Evolutionary conservation across 345 rosid species (phyloP).

Genomic region (Lepidium sativum): DNA sequence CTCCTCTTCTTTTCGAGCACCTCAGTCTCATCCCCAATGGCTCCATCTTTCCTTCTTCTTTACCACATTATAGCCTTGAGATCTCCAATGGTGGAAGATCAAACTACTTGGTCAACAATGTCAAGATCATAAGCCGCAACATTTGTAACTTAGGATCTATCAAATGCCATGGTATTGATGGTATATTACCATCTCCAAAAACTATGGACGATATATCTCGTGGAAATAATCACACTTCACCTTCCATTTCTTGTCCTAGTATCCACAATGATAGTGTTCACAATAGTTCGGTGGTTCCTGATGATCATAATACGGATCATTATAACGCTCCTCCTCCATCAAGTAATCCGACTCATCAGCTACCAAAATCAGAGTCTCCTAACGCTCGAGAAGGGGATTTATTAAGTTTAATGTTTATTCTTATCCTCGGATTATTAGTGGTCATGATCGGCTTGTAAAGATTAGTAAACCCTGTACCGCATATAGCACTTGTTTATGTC

Average conservation of each 20-base stretch:
- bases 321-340: conserved; percentile 12
- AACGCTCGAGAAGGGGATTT: neutral
- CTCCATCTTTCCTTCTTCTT: conserved; percentile 45
- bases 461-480: neutral
- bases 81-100: conserved; percentile 47
- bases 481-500: neutral
- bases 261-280: conserved; percentile 6
- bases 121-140: conserved; percentile 47
- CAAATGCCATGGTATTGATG: conserved; percentile 71
- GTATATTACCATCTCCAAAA: conserved; percentile 27
- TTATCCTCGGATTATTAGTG: neutral
- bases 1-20: conserved; percentile 57
- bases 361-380: conserved; percentile 20
- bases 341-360: neutral
- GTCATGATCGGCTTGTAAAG: neutral
- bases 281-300: neutral
- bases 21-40: conserved; percentile 52
- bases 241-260: conserved; percentile 30
- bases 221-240: conserved; percentile 11
- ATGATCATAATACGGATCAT: neutral
- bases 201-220: conserved; percentile 4
- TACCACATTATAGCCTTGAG: conserved; percentile 37
- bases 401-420: neutral
- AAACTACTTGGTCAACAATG: conserved; percentile 48
- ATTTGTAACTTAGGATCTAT: conserved; percentile 58